Base-by-base conservation (phyloP, 73 alveolate species). In the Paramecium pentaurelia region DNA sequence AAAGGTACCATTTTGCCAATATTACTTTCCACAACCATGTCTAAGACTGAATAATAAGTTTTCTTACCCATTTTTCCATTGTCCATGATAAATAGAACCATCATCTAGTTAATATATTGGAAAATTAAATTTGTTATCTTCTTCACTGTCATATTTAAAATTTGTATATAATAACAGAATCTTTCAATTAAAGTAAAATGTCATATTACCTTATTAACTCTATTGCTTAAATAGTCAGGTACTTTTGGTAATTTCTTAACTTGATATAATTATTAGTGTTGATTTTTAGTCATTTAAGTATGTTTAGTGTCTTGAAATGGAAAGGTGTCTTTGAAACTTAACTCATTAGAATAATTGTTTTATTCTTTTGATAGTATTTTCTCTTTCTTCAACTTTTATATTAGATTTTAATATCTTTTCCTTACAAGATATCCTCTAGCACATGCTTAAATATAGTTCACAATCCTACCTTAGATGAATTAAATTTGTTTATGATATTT, bases 1-100 rank as follows among this genome's bases (percentile, higher is more conserved):
- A 44, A 96, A 37, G 34, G 96, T 95, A 14, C 98, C 98, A 92
- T 95, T 96, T 9, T 95, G 92, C 95, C 95, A 95, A 71, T 60
- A 85, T 18, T 95, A 86, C 22, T 42, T 88, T 1, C 98, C 98
- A 42, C 80, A 44, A 9, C 97, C 96, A 60, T 95, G 92, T 16
- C 95, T 64, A 92, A 58, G 34, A 86, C 96, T 64, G 51, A 64
- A 64, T 64, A 64, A 45, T 20, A 71, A 95, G 8, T 70, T 32
- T 34, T 16, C 28, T 45, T 80, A 64, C 70, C 96, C 95, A 45
- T 92, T 47, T 30, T 94, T 94, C 99, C 99, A 97, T 71, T 97
- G 94, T 8, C 99, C 99, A 71, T 77, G 75, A 87, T 97, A 97
- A 54, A 92, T 93, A 51, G 30, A 25, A 64, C 84, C 84, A 14